Evolutionary conservation across 495 filamentous ascomycete species (phyloP).

Genomic region (Penicillium steckii): DNA sequence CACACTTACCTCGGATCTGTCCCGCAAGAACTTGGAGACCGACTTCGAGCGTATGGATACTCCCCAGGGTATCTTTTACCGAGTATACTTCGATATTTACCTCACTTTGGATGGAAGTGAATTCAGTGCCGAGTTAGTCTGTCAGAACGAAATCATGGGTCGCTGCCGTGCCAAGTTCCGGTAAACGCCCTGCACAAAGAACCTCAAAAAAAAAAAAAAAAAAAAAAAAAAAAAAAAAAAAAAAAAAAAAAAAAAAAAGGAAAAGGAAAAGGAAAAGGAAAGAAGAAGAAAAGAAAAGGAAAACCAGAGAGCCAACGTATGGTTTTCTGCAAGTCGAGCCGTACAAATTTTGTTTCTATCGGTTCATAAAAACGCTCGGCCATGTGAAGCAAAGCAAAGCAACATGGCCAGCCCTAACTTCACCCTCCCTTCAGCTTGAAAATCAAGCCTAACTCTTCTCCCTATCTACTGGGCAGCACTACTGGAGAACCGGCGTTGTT

Average conservation of each 20-base stretch:
- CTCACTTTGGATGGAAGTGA: slow-evolving; percentile 95
- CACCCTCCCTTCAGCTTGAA: too few relatives aligned
- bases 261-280: not conserved
- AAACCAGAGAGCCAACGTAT: not conserved
- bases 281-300: not conserved
- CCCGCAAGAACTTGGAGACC: slow-evolving; percentile 96
- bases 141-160: slow-evolving; percentile 98
- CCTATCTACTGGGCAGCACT: slow-evolving; percentile 9
- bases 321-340: not conserved
- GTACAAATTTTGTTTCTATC: not conserved
- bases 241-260: not conserved
- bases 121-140: slow-evolving; percentile 97
- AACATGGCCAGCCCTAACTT: not conserved
- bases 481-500: slow-evolving; percentile 28
- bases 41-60: slow-evolving; percentile 99
- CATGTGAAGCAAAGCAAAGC: not conserved
- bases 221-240: slow-evolving; percentile 6
- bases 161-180: slow-evolving; percentile 86
- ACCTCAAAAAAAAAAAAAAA: not conserved
- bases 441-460: not conserved
- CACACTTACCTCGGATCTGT: slow-evolving; percentile 93
- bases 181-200: slow-evolving; percentile 21
- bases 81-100: slow-evolving; percentile 78
- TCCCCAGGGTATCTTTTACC: slow-evolving; percentile 96
- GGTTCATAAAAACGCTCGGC: not conserved